Evolutionary conservation across 2,329 filamentous ascomycete genomes (phyloP).

Genomic region (Sporothrix brunneoviolacea): DNA sequence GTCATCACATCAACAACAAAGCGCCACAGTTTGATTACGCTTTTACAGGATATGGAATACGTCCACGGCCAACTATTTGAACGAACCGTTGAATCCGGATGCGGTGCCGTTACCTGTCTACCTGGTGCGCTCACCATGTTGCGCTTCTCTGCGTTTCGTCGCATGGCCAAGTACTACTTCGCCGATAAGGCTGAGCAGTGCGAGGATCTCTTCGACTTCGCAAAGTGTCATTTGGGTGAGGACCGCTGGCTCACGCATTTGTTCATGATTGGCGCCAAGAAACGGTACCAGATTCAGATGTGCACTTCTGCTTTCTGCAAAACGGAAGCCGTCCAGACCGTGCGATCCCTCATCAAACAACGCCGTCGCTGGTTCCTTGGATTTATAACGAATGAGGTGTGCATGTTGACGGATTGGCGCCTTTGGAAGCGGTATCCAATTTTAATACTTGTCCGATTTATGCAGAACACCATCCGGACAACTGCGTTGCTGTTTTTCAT

Average conservation of each 20-base stretch:
- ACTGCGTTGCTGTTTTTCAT: conserved; percentile 93
- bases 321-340: conserved; percentile 90
- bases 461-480: conserved; percentile 93
- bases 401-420: conserved; percentile 92
- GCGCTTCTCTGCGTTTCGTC: conserved; percentile 89
- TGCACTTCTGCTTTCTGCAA: conserved; percentile 98
- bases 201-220: conserved; percentile 93
- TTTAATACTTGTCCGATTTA: conserved; percentile 78
- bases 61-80: conserved; percentile 96
- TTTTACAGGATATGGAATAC: conserved; percentile 97
- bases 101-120: conserved; percentile 88
- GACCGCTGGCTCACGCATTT: conserved; percentile 96
- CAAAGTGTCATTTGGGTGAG: conserved; percentile 90
- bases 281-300: conserved; percentile 94
- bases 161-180: conserved; percentile 98
- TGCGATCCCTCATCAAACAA: conserved; percentile 82
- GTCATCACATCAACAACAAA: conserved; percentile 92
- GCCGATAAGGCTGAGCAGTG: conserved; percentile 94
- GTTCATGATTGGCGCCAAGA: conserved; percentile 95
- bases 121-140: conserved; percentile 94
- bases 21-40: conserved; percentile 80
- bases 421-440: conserved; percentile 89
- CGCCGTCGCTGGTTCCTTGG: conserved; percentile 93
- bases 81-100: conserved; percentile 88
- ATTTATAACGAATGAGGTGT: conserved; percentile 96